phyloP scores from a whole-genome alignment of 768 basidiomycete genomes.

The Agaricus subrufescens region DNA sequence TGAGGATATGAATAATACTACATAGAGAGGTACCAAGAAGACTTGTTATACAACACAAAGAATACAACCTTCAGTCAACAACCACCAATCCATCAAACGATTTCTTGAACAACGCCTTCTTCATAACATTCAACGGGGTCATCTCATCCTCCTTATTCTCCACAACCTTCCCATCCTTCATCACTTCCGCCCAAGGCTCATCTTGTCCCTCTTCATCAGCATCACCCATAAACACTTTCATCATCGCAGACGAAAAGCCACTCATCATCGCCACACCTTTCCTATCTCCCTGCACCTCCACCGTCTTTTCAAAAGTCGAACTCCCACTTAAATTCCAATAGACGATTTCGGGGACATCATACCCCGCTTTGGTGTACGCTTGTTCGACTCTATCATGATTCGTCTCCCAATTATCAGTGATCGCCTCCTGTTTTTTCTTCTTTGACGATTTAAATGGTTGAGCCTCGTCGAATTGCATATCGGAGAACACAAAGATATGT shows the following conservation, averaged over 20 bases:
- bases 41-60: background rate
- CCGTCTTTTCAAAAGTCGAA: constrained; percentile 25
- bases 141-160: constrained; percentile 27
- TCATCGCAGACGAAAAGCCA: constrained; percentile 63
- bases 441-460: background rate
- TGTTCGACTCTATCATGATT: constrained; percentile 53
- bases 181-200: constrained; percentile 31
- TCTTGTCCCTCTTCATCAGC: constrained; percentile 26
- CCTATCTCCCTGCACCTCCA: constrained; percentile 46
- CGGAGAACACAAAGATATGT: constrained; percentile 69
- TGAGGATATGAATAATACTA: no score
- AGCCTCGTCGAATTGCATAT: constrained; percentile 68
- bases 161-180: constrained; percentile 23
- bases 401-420: constrained; percentile 46
- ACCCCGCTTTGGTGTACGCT: constrained; percentile 57
- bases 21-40: background rate
- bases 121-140: constrained; percentile 40
- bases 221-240: constrained; percentile 70
- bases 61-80: constrained; percentile 35
- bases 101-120: constrained; percentile 38
- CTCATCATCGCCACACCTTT: constrained; percentile 66
- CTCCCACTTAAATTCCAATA: constrained; percentile 56
- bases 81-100: constrained; percentile 58
- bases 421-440: background rate
- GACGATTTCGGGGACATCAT: constrained; percentile 68